These are phyloP conservation scores for Nigrospora oryzae DNA, from an alignment of 2,329 filamentous ascomycete species.

Conservation along the genomic window DNA sequence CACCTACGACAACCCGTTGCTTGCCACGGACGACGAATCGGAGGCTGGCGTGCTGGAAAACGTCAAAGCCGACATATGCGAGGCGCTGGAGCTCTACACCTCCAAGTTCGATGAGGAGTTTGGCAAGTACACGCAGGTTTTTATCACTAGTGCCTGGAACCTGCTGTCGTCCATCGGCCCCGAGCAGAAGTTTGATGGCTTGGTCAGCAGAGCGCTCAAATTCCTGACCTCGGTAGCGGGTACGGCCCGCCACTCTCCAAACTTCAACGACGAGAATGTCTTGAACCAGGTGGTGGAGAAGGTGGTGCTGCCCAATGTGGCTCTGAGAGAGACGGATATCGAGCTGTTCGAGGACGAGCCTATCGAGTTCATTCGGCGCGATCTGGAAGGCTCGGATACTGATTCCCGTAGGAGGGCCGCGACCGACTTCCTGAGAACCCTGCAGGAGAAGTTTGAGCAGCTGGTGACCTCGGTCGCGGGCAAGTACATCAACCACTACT, in stretches of 20 bases:
- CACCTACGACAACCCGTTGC: conserved; percentile 73
- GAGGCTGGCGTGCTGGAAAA: conserved; percentile 79
- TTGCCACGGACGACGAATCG: conserved; percentile 80
- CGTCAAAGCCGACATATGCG: conserved; percentile 89
- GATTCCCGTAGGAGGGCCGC: conserved; percentile 88
- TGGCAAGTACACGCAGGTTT: conserved; percentile 67
- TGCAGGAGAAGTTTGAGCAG: conserved; percentile 81
- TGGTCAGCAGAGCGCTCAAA: conserved; percentile 90
- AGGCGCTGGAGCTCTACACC: conserved; percentile 80
- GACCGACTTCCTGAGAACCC: conserved; percentile 84
- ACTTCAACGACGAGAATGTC: conserved; percentile 76
- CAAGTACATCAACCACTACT: conserved; percentile 78
- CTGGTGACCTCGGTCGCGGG: conserved; percentile 82
- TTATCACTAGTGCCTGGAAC: conserved; percentile 86
- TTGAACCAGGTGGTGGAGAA: conserved; percentile 88
- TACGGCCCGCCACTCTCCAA: conserved; percentile 66
- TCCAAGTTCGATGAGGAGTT: conserved; percentile 96
- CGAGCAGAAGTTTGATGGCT: conserved; percentile 86
- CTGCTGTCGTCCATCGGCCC: conserved; percentile 78
- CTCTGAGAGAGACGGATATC: conserved; percentile 83
- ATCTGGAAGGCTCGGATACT: conserved; percentile 91
- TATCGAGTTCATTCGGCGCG: conserved; percentile 93
- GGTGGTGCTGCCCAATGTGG: conserved; percentile 89
- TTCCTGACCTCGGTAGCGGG: conserved; percentile 87
- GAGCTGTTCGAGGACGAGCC: conserved; percentile 98